A percentile compares a stretch with the other conserved stretches of the same genome.
Conservation (phyloP, 23 red algal species). For the Cyanidioschyzon merolae region DNA sequence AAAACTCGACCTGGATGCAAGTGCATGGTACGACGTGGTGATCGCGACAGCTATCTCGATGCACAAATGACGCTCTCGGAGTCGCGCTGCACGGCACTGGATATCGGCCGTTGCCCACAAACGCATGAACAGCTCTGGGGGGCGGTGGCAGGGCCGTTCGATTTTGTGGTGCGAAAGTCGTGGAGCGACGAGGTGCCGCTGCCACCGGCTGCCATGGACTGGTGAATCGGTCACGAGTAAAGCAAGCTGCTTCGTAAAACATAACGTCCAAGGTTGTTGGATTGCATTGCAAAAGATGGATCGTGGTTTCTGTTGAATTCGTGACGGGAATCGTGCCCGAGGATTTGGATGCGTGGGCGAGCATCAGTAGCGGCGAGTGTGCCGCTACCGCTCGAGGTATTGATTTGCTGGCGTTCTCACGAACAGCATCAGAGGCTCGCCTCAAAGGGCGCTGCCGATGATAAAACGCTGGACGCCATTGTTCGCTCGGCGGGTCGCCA, state of each 20-base stretch:
- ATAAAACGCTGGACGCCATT: too few species aligned
- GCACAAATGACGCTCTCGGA: constrained; percentile 37
- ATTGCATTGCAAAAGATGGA: too few species aligned
- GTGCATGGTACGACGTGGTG: constrained; percentile 53
- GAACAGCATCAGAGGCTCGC: too few species aligned
- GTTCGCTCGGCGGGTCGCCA: too few species aligned
- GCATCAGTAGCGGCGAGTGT: too few species aligned
- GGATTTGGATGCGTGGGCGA: too few species aligned
- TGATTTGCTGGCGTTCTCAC: too few species aligned
- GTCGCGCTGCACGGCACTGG: constrained; percentile 45
- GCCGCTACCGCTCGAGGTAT: too few species aligned
- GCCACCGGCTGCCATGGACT: neutral
- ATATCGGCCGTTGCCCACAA: constrained; percentile 58
- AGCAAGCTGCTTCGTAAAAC: neutral
- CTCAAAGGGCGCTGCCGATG: too few species aligned
- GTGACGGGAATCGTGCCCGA: too few species aligned
- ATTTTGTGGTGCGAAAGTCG: constrained; percentile 34
- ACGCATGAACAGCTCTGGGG: constrained; percentile 83
- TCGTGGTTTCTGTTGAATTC: too few species aligned
- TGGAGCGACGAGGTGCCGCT: constrained; percentile 12
- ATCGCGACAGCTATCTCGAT: constrained; percentile 57
- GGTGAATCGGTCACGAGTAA: neutral
- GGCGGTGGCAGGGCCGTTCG: constrained; percentile 70
- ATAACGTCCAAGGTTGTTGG: too few species aligned
- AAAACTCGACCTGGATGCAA: constrained; percentile 58